Evolutionary conservation across 805 yeast species (phyloP).

Genomic region (Komagataella kurtzmanii): DNA sequence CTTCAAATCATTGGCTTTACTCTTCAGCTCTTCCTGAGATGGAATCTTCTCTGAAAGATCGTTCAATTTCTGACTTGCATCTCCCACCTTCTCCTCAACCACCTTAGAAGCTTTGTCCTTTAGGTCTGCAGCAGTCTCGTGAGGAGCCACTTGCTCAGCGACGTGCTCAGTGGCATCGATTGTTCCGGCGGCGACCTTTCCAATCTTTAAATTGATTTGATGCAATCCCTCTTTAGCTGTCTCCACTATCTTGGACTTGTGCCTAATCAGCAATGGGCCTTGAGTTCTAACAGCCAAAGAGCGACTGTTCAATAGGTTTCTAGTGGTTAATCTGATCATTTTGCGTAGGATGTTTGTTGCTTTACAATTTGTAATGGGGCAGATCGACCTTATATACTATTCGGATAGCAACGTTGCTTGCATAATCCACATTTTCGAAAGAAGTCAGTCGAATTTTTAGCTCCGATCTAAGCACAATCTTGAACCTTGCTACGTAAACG

Average conservation of each 20-base stretch:
- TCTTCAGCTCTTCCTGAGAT: neutral
- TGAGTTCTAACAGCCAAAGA: neutral
- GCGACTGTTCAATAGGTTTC: neutral
- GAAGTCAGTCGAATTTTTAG: neutral
- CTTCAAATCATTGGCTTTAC: constrained; percentile 1
- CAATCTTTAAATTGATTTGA: constrained; percentile 18
- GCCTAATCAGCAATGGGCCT: neutral
- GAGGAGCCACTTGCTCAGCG: constrained; percentile 7
- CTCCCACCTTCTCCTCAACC: constrained; percentile 2
- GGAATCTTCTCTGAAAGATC: neutral
- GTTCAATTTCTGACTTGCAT: constrained; percentile 3
- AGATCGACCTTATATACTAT: neutral
- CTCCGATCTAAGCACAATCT: neutral
- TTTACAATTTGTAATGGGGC: neutral
- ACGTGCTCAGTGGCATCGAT: constrained; percentile 22
- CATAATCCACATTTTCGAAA: neutral
- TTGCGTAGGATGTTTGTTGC: neutral
- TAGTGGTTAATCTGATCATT: constrained; percentile 1
- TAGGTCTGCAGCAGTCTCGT: constrained; percentile 3
- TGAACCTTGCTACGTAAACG: neutral
- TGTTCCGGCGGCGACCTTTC: constrained; percentile 25
- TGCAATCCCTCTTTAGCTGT: constrained; percentile 12
- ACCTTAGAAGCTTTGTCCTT: constrained; percentile 3
- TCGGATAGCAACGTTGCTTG: neutral
- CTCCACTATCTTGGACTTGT: constrained; percentile 4